Conservation (phyloP, 306 rosid species). For the Prinsepia uniflora region DNA sequence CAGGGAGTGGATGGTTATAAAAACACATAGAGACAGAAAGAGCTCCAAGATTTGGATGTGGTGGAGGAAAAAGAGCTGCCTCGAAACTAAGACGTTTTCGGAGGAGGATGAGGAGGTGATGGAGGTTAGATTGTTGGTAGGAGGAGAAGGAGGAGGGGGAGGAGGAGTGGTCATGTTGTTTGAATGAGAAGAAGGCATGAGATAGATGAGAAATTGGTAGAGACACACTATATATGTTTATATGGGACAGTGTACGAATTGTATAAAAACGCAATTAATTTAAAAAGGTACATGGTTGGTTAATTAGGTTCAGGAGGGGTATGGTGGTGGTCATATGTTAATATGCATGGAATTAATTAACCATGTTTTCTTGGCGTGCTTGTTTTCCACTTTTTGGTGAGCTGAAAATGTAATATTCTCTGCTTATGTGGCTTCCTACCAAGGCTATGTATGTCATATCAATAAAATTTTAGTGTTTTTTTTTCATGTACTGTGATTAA, state of each 20-base stretch:
- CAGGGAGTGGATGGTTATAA: slow-evolving; percentile 55
- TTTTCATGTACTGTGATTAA: too few relatives aligned
- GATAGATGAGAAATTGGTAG: background rate
- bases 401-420: slow-evolving; percentile 38
- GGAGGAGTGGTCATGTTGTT: slow-evolving; percentile 33
- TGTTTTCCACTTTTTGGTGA: slow-evolving; percentile 52
- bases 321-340: slow-evolving; percentile 29
- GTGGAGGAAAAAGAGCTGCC: slow-evolving; percentile 23
- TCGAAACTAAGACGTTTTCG: background rate
- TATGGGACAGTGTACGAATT: too few relatives aligned
- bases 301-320: slow-evolving; percentile 2
- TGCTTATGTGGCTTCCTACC: background rate
- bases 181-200: slow-evolving; percentile 27
- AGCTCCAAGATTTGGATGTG: slow-evolving; percentile 58
- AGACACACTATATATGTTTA: background rate
- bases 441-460: too few relatives aligned
- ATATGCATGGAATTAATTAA: slow-evolving; percentile 23
- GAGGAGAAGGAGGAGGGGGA: slow-evolving; percentile 9
- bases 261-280: background rate
- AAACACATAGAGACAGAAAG: slow-evolving; percentile 46
- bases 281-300: background rate
- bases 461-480: too few relatives aligned
- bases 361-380: slow-evolving; percentile 52
- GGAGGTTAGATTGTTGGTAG: slow-evolving; percentile 28
- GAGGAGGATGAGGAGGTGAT: background rate